Evolutionary conservation across 1,284 basidiomycete genomes (phyloP).

Genomic region (Ganoderma sp.): DNA sequence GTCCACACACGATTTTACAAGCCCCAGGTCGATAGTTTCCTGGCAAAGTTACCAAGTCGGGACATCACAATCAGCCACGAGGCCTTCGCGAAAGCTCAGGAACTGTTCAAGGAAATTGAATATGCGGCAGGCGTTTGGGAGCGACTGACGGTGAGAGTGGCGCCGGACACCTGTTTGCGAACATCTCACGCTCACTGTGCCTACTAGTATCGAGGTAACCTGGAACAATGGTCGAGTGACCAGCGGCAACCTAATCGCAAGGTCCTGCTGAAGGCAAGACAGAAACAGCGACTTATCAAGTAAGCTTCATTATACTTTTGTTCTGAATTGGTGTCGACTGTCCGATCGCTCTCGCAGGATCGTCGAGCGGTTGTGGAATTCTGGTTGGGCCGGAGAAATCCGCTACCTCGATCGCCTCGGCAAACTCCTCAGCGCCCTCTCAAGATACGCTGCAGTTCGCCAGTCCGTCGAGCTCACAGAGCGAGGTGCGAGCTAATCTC

Average conservation of each 20-base stretch:
- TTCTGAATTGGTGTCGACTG: neutral
- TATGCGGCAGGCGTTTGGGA: neutral
- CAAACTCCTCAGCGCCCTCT: neutral
- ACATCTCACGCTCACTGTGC: neutral
- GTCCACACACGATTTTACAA: neutral
- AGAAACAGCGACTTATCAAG: neutral
- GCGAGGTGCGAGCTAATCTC: neutral
- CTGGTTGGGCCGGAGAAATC: neutral
- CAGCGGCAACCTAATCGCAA: neutral
- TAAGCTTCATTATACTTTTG: neutral
- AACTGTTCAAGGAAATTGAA: neutral
- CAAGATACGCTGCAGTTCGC: neutral
- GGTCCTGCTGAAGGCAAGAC: neutral
- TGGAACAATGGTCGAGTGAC: neutral
- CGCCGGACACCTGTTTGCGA: neutral
- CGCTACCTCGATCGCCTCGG: neutral
- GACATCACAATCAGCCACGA: neutral
- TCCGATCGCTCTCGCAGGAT: neutral
- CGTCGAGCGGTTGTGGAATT: neutral
- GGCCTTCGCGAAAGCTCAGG: neutral
- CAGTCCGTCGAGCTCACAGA: neutral
- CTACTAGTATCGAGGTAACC: neutral
- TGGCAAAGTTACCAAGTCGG: neutral
- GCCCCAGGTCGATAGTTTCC: neutral
- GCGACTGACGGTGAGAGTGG: neutral